These are phyloP conservation scores for Termitomyces sp. DNA, from an alignment of 768 basidiomycete genomes.

Conservation along the genomic window DNA sequence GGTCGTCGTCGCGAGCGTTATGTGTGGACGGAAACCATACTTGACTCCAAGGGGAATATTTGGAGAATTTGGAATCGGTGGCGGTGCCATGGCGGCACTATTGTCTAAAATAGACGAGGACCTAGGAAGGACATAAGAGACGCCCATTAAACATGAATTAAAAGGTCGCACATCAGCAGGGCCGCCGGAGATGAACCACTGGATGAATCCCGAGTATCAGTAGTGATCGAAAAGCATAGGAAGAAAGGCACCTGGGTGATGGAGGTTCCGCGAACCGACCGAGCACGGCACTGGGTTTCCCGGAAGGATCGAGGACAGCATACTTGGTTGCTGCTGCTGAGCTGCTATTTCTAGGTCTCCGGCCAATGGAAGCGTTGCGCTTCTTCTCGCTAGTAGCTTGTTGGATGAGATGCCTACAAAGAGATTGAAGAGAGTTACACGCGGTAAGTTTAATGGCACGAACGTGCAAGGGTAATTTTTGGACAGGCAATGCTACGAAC, in stretches of 20 bases:
- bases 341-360: constrained; percentile 64
- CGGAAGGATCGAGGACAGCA: constrained; percentile 25
- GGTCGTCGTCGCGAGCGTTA: constrained; percentile 58
- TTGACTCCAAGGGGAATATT: constrained; percentile 38
- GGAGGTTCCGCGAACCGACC: constrained; percentile 21
- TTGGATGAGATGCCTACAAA: constrained; percentile 68
- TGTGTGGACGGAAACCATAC: constrained; percentile 47
- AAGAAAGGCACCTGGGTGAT: constrained; percentile 19
- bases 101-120: constrained; percentile 27
- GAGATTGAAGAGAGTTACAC: background rate
- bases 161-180: constrained; percentile 35
- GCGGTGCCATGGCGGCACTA: constrained; percentile 17
- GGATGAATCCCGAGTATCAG: constrained; percentile 17
- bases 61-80: constrained; percentile 19
- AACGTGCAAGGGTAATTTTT: constrained; percentile 95
- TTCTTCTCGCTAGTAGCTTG: constrained; percentile 86
- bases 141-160: constrained; percentile 7
- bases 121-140: constrained; percentile 22
- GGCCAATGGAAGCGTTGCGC: constrained; percentile 49
- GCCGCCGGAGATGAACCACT: constrained; percentile 31
- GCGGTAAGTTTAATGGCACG: constrained; percentile 26
- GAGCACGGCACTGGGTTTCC: constrained; percentile 20
- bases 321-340: constrained; percentile 42
- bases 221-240: constrained; percentile 12
- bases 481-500: constrained; percentile 67